Evolutionary conservation across 2,329 filamentous ascomycete species (phyloP), one percentile per base, ranked within the genome.

Genomic region (Fusarium burgessii): DNA sequence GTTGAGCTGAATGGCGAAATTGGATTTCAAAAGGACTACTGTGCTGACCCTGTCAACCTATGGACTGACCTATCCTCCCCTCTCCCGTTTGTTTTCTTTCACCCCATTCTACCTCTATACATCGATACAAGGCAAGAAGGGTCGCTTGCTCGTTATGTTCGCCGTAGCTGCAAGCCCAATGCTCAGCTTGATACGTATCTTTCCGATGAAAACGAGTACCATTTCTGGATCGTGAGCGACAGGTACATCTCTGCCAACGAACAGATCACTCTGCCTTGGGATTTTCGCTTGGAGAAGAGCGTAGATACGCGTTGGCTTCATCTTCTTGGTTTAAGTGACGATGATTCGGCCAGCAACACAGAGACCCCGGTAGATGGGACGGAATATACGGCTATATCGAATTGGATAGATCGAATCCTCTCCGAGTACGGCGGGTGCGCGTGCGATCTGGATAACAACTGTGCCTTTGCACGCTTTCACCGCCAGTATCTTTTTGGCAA

Each of bases 51-150:
- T 2, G 85, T 86, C 33, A 93, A 92, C 73, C 84, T 90, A 12
- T 94, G 91, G 91, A 82, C 87, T 36, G 90, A 92, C 56, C 80
- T 93, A 14, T 87, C 85, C 17, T 88, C 87, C 6, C 89, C 89
- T 6, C 81, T 90, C 4, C 93, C 93, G 2, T 94, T 94, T 74
- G 92, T 95, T 27, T 93, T 95, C 78, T 95, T 98, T 80, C 95
- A 97, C 76, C 93, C 94, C 2, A 87, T 91, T 63, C 88, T 98
- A 12, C 95, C 95, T 1, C 88, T 99, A 15, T 97, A 95, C 82
- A 96, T 99, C 76, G 96, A 98, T 80, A 96, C 95, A 13, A 88
- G 96, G 65, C 89, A 89, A 78, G 94, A 97, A 82, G 96, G 95
- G 25, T 97, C 93, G 7, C 84, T 90, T 38, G 90, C 96, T 62